Evolutionary conservation across 495 filamentous ascomycete genomes (phyloP), one percentile per base, ranked within the genome.

Genomic region (Astrothelium macrocarpum): DNA sequence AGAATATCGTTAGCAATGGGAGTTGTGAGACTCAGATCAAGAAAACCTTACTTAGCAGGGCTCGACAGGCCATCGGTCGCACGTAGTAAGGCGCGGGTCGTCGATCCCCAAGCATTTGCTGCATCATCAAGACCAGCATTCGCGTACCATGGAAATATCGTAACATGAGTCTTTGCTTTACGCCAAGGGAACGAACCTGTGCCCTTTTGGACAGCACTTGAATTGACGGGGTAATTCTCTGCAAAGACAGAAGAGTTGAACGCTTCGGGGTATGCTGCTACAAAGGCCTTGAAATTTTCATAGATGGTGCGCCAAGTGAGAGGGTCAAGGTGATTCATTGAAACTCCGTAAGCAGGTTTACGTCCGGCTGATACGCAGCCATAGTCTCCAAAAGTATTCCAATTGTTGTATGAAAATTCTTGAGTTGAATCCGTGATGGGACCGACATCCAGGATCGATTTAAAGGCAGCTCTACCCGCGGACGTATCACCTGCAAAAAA

Each of bases 281-380:
- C 61, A 7, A 43, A 59, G 31, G 53, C 36, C 28, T 63, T 63
- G 18, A 49, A 49, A 20, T 49, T 18, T 18, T 49, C n/a, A 49
- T 49, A 49, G 9, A 66, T 53, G 36, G 62, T 29, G 4, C 23
- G 32, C 60, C 60, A 66, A 9, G 32, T 53, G 18, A 43, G 31
- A 11, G 70, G 60, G 31, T 66, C 60, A 62, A 77, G 61, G 16
- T 66, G 36, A 11, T 62, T 59, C 25, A 77, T 63, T 2, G 65
- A 65, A 2, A 66, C 71, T 0, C 62, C 65, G 45, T 66, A 76
- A 1, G 70, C 60, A 1, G 76, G 75, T 64, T 76, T 76, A 46
- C 69, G 69, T 0, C 45, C 70, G 5, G 71, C 73, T 34, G 65
- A 64, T 20, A 49, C 43, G 63, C 76, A 78, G 59, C 75, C 72